Conservation (phyloP, 441 rosid species). For the Metrosideros polymorpha region DNA sequence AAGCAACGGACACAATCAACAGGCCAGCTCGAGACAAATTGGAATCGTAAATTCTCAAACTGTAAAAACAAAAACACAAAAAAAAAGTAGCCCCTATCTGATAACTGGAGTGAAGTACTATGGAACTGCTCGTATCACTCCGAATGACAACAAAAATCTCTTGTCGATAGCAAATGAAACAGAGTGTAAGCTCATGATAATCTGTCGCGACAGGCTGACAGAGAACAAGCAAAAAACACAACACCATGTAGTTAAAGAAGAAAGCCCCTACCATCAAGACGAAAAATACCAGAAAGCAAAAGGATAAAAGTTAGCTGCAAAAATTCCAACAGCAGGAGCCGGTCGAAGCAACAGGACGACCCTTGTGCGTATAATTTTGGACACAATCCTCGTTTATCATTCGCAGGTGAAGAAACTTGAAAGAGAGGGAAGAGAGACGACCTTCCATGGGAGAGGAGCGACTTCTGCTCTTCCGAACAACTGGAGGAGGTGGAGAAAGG, state of each 20-base stretch:
- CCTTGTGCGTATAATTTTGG: not conserved
- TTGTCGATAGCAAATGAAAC: not conserved
- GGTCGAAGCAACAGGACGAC: not conserved
- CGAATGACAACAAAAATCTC: not conserved
- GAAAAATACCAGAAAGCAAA: not conserved
- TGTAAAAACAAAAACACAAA: not conserved
- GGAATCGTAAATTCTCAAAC: not conserved
- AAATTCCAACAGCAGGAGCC: not conserved
- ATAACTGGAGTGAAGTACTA: not conserved
- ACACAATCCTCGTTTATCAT: not conserved
- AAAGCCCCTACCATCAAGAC: not conserved
- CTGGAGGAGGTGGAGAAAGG: not conserved
- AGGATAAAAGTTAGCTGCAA: not conserved
- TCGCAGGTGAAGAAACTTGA: not conserved
- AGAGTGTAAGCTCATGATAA: not conserved
- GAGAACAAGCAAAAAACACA: not conserved
- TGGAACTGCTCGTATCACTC: not conserved
- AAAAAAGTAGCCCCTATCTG: not conserved
- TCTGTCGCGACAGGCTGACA: not conserved
- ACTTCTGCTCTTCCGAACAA: not conserved
- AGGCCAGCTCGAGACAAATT: not conserved
- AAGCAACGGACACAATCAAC: not conserved
- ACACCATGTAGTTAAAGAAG: not conserved
- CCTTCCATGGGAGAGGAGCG: not conserved
- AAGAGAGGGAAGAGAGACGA: not conserved